Base-by-base conservation (phyloP, 148 eudicot species). In the Chenopodium berlandieri region DNA sequence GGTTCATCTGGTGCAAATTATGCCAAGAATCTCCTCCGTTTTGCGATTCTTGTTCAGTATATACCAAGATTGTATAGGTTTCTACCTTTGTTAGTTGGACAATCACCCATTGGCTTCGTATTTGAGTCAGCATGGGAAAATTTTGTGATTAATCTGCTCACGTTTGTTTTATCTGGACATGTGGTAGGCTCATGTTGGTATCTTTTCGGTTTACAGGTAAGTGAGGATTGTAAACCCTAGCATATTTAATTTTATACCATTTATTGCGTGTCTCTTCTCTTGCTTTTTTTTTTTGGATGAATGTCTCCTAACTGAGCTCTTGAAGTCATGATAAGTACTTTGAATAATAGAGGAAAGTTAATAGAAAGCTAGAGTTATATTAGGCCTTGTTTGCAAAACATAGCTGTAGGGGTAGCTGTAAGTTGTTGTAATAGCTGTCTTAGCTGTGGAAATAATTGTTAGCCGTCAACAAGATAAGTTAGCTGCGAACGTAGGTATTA, bases 161-260 rank as follows among this genome's bases (percentile, higher is more conserved):
- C 90, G 0, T 94, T 90, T 85, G 81, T 94, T 73, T 83, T 94
- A 81, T 82, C 91, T 70, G 92, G 97, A 67, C 97, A 94, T 83
- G 88, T 91, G 54, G 92, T 93, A 47, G 97, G 97, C 69, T 90
- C 97, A 50, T 86, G 88, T 82, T 93, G 97, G 97, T 94, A 94
- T 84, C 95, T 92, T 75, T 88, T 94, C 31, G 98, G 96, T 40
- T 82, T 94, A 79, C 94, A 91, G 94, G 98, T 94, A 68, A 63
- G 80, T 72, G 16, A 58, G 46, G 74, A 4, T 31, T 54, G 9
- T 54, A 4, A 6, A 7, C 37, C 22, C 30, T 72, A 22, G 68
- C 48, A 47, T 17, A 0, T 14, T 31, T 74, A 17, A 30, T 50
- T 32, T 64, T 44, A 32, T 72, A 6, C 44, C 4, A 44, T 27